Conservation (phyloP, 1,139 yeast genomes). For the Debaryomyces coudertii region DNA sequence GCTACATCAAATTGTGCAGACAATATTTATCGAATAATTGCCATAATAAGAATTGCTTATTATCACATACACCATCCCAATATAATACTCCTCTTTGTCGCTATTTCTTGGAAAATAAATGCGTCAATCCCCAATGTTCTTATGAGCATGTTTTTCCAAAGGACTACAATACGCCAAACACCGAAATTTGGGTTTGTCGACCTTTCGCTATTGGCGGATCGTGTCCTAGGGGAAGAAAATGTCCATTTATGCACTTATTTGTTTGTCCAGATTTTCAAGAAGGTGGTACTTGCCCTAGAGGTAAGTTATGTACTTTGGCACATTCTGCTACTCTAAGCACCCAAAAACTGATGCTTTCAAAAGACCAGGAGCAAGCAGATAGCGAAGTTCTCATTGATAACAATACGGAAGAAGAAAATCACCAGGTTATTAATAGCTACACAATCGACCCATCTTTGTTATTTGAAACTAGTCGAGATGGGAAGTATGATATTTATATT, state of each 20-base stretch:
- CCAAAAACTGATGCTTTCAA: conserved; percentile 31
- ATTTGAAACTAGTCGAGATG: conserved; percentile 24
- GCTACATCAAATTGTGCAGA: conserved; percentile 59
- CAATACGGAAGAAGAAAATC: conserved; percentile 18
- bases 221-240: conserved; percentile 62
- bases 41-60: conserved; percentile 48
- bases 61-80: conserved; percentile 61
- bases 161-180: conserved; percentile 41
- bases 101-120: conserved; percentile 52
- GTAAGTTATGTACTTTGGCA: conserved; percentile 48
- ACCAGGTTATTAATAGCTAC: conserved; percentile 34
- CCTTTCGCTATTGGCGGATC: conserved; percentile 71
- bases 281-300: conserved; percentile 57
- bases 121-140: conserved; percentile 58
- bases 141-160: conserved; percentile 49
- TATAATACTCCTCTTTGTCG: conserved; percentile 69
- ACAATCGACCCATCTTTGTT: conserved; percentile 35
- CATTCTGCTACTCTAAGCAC: conserved; percentile 45
- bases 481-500: conserved; percentile 33
- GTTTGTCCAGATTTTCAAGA: conserved; percentile 76
- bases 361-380: conserved; percentile 20
- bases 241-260: conserved; percentile 59
- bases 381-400: conserved; percentile 37
- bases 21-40: conserved; percentile 52
- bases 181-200: conserved; percentile 57